These are phyloP conservation scores for Sisymbrium irio DNA, from an alignment of 345 rosid genomes.

Conservation along the genomic window DNA sequence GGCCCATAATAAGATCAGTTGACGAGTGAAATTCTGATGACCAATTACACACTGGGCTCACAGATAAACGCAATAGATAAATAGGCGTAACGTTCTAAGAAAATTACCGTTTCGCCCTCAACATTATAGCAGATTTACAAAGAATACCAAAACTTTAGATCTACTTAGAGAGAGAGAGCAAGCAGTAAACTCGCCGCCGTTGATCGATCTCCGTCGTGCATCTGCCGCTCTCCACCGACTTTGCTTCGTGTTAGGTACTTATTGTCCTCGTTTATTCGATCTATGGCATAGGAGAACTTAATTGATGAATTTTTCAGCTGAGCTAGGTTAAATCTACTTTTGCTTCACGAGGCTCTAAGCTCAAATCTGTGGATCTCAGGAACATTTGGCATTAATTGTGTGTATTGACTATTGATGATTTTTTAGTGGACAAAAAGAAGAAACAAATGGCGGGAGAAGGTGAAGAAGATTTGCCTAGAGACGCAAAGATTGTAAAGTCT, in stretches of 20 bases:
- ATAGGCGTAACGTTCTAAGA: too few species aligned
- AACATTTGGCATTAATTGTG: too few species aligned
- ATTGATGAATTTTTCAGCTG: not conserved
- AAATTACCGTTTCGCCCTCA: not conserved
- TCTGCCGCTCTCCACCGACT: not conserved
- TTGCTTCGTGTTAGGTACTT: not conserved
- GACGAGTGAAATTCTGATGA: too few species aligned
- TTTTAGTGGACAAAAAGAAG: not conserved
- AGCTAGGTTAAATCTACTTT: slow-evolving; percentile 1
- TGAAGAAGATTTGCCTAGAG: slow-evolving; percentile 72
- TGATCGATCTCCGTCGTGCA: slow-evolving; percentile 7
- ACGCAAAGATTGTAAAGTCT: slow-evolving; percentile 77
- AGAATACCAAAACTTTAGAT: not conserved
- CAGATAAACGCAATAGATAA: too few species aligned
- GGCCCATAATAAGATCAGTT: not conserved
- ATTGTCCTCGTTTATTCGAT: not conserved
- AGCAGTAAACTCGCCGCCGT: not conserved
- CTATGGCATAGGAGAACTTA: not conserved
- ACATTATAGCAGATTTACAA: not conserved
- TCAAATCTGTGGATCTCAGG: slow-evolving; percentile 6
- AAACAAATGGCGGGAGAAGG: slow-evolving; percentile 56
- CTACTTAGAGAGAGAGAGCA: not conserved
- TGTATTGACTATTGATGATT: not conserved
- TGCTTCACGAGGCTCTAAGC: not conserved
- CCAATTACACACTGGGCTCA: too few species aligned